Evolutionary conservation across 768 basidiomycete genomes (phyloP).

Genomic region (Russula compacta): DNA sequence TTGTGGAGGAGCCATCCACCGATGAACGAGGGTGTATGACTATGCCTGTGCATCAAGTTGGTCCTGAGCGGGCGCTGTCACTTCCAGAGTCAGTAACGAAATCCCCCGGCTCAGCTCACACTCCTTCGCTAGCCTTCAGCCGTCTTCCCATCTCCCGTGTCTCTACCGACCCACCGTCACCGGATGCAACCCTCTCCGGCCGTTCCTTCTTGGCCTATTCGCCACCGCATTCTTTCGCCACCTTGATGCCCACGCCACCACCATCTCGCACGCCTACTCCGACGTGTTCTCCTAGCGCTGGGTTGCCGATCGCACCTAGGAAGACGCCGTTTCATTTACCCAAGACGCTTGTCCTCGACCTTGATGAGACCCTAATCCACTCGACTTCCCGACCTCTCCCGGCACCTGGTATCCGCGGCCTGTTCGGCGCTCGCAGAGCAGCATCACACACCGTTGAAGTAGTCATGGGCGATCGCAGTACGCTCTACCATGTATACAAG

Average conservation of each 20-base stretch:
- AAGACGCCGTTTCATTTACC: conserved; percentile 70
- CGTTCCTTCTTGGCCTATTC: neutral
- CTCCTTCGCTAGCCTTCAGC: neutral
- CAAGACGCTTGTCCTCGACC: conserved; percentile 93
- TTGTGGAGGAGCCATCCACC: neutral
- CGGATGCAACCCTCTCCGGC: neutral
- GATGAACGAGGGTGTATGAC: neutral
- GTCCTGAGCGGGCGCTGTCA: neutral
- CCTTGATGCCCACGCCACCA: conserved; percentile 13
- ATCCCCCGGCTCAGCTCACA: neutral
- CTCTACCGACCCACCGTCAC: neutral
- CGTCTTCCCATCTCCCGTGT: neutral
- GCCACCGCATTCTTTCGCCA: neutral
- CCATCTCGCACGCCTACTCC: conserved; percentile 22
- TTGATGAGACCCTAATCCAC: conserved; percentile 98
- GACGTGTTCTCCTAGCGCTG: conserved; percentile 33
- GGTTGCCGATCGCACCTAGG: conserved; percentile 42
- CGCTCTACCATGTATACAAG: conserved; percentile 97
- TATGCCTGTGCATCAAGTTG: neutral
- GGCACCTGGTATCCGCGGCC: conserved; percentile 41
- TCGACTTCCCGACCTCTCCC: conserved; percentile 79
- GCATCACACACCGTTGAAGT: conserved; percentile 90
- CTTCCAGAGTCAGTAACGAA: neutral
- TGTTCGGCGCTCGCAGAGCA: conserved; percentile 40
- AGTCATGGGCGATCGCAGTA: conserved; percentile 76